Conservation (phyloP, 2,329 filamentous ascomycete species). For the Emmonsia crescens region DNA sequence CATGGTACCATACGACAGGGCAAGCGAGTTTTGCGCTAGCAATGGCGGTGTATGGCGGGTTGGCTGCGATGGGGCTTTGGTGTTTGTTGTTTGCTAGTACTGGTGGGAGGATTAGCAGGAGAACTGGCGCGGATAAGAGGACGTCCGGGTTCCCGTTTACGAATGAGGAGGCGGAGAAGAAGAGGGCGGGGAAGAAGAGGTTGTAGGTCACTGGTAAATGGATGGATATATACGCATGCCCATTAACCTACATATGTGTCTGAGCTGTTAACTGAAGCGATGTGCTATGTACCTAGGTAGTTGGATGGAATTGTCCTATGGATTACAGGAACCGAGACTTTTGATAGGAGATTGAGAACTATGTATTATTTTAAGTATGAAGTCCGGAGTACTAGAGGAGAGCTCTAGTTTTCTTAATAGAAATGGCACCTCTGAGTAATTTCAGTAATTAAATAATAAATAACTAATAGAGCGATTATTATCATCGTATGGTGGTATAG, state of each 20-base stretch:
- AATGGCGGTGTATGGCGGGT: slow-evolving; percentile 43
- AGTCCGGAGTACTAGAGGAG: background rate
- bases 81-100: slow-evolving; percentile 49
- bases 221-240: background rate
- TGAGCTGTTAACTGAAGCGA: background rate
- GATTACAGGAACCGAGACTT: background rate
- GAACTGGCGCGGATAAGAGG: slow-evolving; percentile 57
- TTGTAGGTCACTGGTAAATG: background rate
- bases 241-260: background rate
- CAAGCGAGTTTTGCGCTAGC: slow-evolving; percentile 52
- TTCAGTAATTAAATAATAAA: no score
- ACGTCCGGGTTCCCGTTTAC: slow-evolving; percentile 55
- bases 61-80: slow-evolving; percentile 57
- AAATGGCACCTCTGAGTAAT: no score
- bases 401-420: background rate
- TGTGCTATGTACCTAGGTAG: no score
- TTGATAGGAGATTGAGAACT: background rate
- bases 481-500: no score
- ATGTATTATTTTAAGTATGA: background rate
- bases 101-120: slow-evolving; percentile 47
- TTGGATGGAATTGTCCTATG: background rate
- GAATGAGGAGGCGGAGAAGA: slow-evolving; percentile 49
- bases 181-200: slow-evolving; percentile 23
- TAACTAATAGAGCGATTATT: no score
- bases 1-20: slow-evolving; percentile 47